A percentile compares a stretch with the other conserved stretches of the same genome.
Conservation (phyloP, 2,329 filamentous ascomycete genomes). For the Fusarium sp. region DNA sequence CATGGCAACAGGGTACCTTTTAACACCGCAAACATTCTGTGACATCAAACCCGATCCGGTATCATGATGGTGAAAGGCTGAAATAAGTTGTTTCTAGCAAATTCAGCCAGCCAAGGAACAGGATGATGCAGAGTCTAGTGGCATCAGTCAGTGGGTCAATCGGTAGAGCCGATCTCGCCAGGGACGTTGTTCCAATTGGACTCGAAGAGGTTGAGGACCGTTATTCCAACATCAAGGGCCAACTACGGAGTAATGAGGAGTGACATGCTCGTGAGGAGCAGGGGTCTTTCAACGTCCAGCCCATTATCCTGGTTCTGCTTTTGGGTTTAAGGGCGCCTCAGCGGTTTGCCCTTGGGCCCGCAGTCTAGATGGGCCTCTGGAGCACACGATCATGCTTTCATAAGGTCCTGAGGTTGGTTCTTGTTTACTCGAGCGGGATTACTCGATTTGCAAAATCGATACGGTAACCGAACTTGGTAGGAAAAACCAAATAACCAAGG, state of each 20-base stretch:
- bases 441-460: not conserved
- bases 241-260: not conserved
- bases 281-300: constrained; percentile 19
- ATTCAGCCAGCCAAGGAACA: constrained; percentile 24
- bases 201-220: constrained; percentile 11
- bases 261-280: constrained; percentile 6
- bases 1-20: constrained; percentile 31
- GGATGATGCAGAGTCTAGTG: not conserved
- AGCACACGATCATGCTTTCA: constrained; percentile 7
- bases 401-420: not conserved
- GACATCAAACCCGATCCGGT: constrained; percentile 20
- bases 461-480: constrained; percentile 4
- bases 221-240: constrained; percentile 2
- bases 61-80: constrained; percentile 12
- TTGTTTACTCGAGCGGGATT: constrained; percentile 7
- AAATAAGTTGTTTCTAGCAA: constrained; percentile 9
- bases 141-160: constrained; percentile 20
- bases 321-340: constrained; percentile 12
- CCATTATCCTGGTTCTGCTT: constrained; percentile 20
- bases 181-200: constrained; percentile 7
- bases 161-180: constrained; percentile 11
- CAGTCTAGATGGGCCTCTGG: constrained; percentile 21
- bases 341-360: constrained; percentile 13
- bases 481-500: constrained; percentile 20
- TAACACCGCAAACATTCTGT: constrained; percentile 18